phyloP scores from a whole-genome alignment of 768 basidiomycete species.

The Neoboletus subvelutipes region DNA sequence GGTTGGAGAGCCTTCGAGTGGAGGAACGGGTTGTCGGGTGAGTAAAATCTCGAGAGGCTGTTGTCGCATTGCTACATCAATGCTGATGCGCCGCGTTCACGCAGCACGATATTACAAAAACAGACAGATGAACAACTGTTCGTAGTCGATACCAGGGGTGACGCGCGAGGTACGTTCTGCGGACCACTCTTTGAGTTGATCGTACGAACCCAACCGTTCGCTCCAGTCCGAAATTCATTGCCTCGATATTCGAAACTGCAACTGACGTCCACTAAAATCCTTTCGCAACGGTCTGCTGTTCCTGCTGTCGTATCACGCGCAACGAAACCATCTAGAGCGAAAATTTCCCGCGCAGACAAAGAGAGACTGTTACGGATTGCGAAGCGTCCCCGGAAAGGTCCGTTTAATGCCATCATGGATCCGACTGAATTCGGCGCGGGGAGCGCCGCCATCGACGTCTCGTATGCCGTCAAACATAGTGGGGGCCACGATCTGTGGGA shows the following conservation, averaged over 20 bases:
- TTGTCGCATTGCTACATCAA: not conserved
- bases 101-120: constrained; percentile 62
- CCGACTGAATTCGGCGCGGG: constrained; percentile 66
- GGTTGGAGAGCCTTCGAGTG: constrained; percentile 71
- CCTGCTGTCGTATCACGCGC: constrained; percentile 74
- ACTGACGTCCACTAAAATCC: constrained; percentile 73
- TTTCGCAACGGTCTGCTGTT: constrained; percentile 83
- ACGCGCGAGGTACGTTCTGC: constrained; percentile 54
- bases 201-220: no score
- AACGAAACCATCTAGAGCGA: constrained; percentile 29
- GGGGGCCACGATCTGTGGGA: constrained; percentile 69
- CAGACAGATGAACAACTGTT: constrained; percentile 75
- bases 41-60: constrained; percentile 14
- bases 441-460: constrained; percentile 60
- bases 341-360: constrained; percentile 67
- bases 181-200: not conserved
- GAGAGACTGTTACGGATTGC: constrained; percentile 73
- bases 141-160: constrained; percentile 76
- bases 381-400: constrained; percentile 67
- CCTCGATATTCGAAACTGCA: constrained; percentile 53
- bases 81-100: not conserved
- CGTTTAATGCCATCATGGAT: constrained; percentile 70
- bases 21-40: constrained; percentile 84
- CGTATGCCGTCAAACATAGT: constrained; percentile 65
- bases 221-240: constrained; percentile 56